Evolutionary conservation across 768 basidiomycete species (phyloP).

Genomic region (Porphyrellus cyaneotinctus): DNA sequence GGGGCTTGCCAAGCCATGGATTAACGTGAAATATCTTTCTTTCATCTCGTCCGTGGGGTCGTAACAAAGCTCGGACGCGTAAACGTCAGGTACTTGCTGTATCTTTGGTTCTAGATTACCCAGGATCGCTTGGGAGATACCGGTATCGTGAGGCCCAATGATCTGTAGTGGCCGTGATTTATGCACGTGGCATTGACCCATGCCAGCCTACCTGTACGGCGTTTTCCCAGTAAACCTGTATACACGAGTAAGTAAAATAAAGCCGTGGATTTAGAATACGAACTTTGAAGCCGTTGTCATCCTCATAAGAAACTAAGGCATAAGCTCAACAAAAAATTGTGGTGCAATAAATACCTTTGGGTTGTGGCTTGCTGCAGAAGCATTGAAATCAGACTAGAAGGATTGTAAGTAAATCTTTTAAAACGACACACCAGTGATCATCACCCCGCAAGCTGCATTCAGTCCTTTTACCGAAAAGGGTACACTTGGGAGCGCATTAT

Average conservation of each 20-base stretch:
- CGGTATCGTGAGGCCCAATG: slow-evolving; percentile 76
- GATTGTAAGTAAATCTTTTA: background rate
- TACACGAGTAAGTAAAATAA: background rate
- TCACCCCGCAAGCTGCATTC: slow-evolving; percentile 75
- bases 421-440: slow-evolving; percentile 81
- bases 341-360: slow-evolving; percentile 56
- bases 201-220: slow-evolving; percentile 60
- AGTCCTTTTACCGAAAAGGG: slow-evolving; percentile 71
- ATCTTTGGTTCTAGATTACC: slow-evolving; percentile 52
- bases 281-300: slow-evolving; percentile 89
- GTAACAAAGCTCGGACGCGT: slow-evolving; percentile 42
- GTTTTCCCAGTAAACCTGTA: slow-evolving; percentile 86
- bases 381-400: background rate
- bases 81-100: slow-evolving; percentile 38
- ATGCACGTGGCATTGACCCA: background rate
- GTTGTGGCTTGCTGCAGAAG: slow-evolving; percentile 70
- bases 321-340: background rate
- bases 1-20: slow-evolving; percentile 20
- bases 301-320: slow-evolving; percentile 34
- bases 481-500: slow-evolving; percentile 46
- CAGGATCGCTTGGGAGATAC: slow-evolving; percentile 65
- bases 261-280: background rate
- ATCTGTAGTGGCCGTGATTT: slow-evolving; percentile 46
- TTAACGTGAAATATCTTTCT: slow-evolving; percentile 51
- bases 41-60: slow-evolving; percentile 60